Conservation (phyloP, 371 early-diverging fungal genomes). For the Mortierella polycephala region DNA sequence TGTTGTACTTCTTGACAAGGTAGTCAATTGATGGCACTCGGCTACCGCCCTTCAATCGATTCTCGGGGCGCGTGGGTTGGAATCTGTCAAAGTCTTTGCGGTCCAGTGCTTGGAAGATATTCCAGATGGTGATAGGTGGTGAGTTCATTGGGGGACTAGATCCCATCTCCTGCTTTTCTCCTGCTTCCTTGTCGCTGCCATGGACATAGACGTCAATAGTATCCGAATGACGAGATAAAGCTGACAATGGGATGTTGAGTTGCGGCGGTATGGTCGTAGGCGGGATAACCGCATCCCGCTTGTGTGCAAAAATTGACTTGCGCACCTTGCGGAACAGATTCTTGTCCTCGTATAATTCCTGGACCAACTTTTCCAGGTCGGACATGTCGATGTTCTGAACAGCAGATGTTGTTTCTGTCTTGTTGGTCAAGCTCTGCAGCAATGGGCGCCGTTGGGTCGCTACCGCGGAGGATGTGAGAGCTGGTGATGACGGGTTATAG, state of each 20-base stretch:
- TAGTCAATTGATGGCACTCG: slow-evolving; percentile 54
- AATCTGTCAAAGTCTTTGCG: slow-evolving; percentile 26
- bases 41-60: slow-evolving; percentile 42
- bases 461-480: not conserved
- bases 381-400: slow-evolving; percentile 18
- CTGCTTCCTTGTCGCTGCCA: slow-evolving; percentile 8
- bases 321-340: slow-evolving; percentile 32
- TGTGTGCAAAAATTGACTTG: slow-evolving; percentile 45
- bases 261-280: slow-evolving; percentile 7
- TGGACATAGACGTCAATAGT: slow-evolving; percentile 42
- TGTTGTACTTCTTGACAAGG: slow-evolving; percentile 56
- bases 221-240: slow-evolving; percentile 46
- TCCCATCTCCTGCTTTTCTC: not conserved
- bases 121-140: slow-evolving; percentile 38
- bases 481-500: not conserved
- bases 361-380: slow-evolving; percentile 15
- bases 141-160: not conserved
- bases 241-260: slow-evolving; percentile 47
- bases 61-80: slow-evolving; percentile 37
- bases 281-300: not conserved
- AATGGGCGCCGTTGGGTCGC: not conserved
- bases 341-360: slow-evolving; percentile 25
- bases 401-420: not conserved
- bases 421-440: not conserved
- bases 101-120: slow-evolving; percentile 24